Base-by-base conservation (phyloP, 1,139 yeast species). In the Yamadazyma blattariae region DNA sequence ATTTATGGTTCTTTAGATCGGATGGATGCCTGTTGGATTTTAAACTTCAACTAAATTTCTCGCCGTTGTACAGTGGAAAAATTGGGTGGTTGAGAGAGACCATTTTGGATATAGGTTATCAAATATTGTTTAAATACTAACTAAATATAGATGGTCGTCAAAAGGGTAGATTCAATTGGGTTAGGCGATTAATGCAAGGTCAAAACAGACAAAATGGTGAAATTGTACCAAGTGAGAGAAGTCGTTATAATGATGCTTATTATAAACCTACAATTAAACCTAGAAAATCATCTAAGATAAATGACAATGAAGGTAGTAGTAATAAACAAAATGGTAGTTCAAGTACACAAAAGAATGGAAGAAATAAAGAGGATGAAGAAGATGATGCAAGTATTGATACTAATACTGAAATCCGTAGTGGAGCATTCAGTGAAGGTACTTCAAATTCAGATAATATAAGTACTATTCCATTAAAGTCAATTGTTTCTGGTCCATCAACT, bases 401-500 rank as follows among this genome's bases (percentile, higher is more conserved):
- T 4, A 40, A 38, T 22, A 25, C 36, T n/a, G 45, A 41, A 18
- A 16, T 25, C 3, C 30, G 40, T 12, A 33, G 40, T 16, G 39
- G 34, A 3, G 34, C 42, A 6, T 36, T 35, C 25, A 33, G 28
- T 18, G 47, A 45, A 25, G 29, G 33, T 17, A 46, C 51, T 9
- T 23, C 17, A 37, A 45, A 35, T 30, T 56, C 56, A 20, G 68
- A 61, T 40, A 57, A 55, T 44, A 58, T 71, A 30, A 72, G 79
- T 44, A 74, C 80, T 16, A 65, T 63, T 4, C 82, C 83, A 0
- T 54, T 77, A 32, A 66, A 74, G 40, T 76, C 82, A 14, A 59
- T 74, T 29, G 59, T 69, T 16, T 73, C 79, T 2, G 52, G 63
- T 2, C 77, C 78, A 24, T 66, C 73, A n/a, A 69, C 74, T 6